phyloP scores from a whole-genome alignment of 495 filamentous ascomycete species.

The Hypoxylon subgilvum region DNA sequence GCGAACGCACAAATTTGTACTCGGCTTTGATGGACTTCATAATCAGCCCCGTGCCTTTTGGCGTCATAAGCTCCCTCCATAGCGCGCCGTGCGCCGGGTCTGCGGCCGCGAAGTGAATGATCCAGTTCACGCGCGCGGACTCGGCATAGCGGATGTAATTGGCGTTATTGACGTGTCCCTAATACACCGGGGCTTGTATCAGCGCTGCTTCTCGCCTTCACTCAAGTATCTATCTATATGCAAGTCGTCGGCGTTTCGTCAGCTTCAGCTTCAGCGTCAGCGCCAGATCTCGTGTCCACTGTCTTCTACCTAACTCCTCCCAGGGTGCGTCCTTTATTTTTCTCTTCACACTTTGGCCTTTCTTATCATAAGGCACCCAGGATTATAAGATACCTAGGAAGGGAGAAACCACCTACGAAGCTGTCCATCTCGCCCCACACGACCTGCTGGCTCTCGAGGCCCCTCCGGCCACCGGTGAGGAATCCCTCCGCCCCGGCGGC shows the following conservation, averaged over 20 bases:
- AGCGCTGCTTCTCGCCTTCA: not conserved
- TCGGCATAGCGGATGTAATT: constrained; percentile 86
- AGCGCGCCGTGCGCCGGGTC: constrained; percentile 68
- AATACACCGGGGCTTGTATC: constrained; percentile 6
- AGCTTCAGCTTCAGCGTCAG: not conserved
- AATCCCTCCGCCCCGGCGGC: constrained; percentile 83
- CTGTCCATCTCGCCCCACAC: constrained; percentile 89
- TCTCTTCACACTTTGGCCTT: too few species aligned
- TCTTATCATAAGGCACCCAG: too few species aligned
- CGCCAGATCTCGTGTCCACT: not conserved
- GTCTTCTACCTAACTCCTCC: too few species aligned
- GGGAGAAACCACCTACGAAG: constrained; percentile 52
- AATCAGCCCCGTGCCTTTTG: constrained; percentile 74
- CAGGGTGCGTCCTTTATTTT: too few species aligned
- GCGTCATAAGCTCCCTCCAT: constrained; percentile 75
- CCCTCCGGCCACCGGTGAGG: constrained; percentile 68
- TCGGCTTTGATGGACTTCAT: constrained; percentile 80
- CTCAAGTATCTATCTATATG: not conserved
- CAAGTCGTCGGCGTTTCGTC: not conserved
- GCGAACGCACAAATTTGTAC: constrained; percentile 81
- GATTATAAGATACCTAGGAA: too few species aligned
- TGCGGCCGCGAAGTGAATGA: constrained; percentile 71
- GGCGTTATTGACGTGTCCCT: constrained; percentile 89
- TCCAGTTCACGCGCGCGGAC: constrained; percentile 82
- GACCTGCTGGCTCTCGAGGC: constrained; percentile 73